phyloP scores from a whole-genome alignment of 2,329 filamentous ascomycete species.

The Aureobasidium sp. region DNA sequence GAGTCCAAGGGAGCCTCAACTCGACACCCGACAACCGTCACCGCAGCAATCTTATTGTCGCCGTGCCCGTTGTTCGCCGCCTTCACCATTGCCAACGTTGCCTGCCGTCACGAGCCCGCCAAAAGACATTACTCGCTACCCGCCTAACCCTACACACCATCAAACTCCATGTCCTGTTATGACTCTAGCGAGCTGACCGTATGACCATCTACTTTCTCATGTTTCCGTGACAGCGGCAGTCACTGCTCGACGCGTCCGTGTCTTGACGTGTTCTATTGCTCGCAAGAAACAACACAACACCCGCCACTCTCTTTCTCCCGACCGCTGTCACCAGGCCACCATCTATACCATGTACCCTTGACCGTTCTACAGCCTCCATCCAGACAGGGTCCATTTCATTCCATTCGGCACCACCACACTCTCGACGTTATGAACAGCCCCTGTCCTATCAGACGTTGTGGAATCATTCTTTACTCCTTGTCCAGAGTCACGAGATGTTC shows the following conservation, averaged over 20 bases:
- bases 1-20: slow-evolving; percentile 6
- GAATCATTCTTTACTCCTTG: not conserved
- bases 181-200: slow-evolving; percentile 6
- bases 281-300: not conserved
- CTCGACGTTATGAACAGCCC: not conserved
- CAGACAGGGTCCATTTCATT: not conserved
- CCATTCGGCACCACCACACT: not conserved
- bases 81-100: not conserved
- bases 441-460: not conserved
- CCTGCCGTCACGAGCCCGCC: slow-evolving; percentile 1
- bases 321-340: not conserved
- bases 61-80: not conserved
- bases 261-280: not conserved
- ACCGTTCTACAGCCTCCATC: not conserved
- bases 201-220: not conserved
- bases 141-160: not conserved
- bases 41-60: slow-evolving; percentile 10
- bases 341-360: not conserved
- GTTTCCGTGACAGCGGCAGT: slow-evolving; percentile 7
- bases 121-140: slow-evolving; percentile 3
- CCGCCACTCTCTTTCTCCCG: not conserved
- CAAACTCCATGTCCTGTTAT: not conserved
- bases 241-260: not conserved
- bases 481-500: not conserved
- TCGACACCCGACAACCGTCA: not conserved